A percentile compares a stretch with the other conserved stretches of the same genome.
Evolutionary conservation across 139 green algal species (phyloP).

Genomic region (Choricystis sp.): DNA sequence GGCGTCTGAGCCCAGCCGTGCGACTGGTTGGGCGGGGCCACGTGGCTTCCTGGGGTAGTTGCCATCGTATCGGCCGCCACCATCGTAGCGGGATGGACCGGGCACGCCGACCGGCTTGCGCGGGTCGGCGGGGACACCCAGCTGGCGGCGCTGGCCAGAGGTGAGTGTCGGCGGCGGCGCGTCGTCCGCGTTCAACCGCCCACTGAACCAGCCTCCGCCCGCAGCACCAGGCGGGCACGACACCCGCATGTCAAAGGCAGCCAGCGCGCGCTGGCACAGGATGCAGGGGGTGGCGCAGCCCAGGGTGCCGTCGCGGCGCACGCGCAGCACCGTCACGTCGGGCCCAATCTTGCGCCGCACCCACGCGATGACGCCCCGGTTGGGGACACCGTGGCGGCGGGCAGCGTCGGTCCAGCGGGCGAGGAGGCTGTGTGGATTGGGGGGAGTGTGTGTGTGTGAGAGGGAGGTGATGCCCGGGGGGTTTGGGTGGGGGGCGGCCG

Average conservation of each 20-base stretch:
- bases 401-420: conserved; percentile 21
- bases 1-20: too few relatives aligned
- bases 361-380: conserved; percentile 30
- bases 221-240: conserved; percentile 16
- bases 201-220: conserved; percentile 19
- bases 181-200: conserved; percentile 19
- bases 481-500: too few relatives aligned
- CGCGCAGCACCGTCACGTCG: conserved; percentile 30
- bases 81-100: too few relatives aligned
- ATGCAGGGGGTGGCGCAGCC: conserved; percentile 41
- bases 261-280: conserved; percentile 31
- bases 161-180: conserved; percentile 26
- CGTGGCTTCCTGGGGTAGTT: too few relatives aligned
- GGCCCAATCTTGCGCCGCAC: conserved; percentile 44
- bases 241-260: conserved; percentile 31
- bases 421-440: conserved; percentile 25
- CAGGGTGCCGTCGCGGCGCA: conserved; percentile 31
- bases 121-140: background rate
- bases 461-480: background rate
- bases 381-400: conserved; percentile 23
- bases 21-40: too few relatives aligned
- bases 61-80: too few relatives aligned
- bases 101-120: too few relatives aligned
- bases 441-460: background rate
- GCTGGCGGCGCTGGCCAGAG: conserved; percentile 20